Conservation (phyloP, 352 stramenopile species). For the Globisporangium acanthophoron region DNA sequence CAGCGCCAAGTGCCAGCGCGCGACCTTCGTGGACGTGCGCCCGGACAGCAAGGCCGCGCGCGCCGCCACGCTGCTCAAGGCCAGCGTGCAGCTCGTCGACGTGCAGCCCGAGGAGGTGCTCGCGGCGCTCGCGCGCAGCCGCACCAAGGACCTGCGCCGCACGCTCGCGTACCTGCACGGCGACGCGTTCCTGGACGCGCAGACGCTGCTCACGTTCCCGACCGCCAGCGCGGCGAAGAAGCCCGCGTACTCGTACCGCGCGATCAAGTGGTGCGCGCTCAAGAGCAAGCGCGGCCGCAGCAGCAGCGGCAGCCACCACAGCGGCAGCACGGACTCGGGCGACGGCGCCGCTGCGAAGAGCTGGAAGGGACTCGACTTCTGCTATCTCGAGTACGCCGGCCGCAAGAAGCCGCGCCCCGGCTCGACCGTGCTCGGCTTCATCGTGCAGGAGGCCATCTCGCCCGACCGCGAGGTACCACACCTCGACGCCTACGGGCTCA, state of each 20-base stretch:
- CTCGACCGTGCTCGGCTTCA: constrained; percentile 65
- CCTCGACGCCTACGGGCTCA: constrained; percentile 58
- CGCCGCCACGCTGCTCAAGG: constrained; percentile 53
- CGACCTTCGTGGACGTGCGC: constrained; percentile 56
- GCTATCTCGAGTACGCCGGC: constrained; percentile 73
- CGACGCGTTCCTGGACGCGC: constrained; percentile 49
- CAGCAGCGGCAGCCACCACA: not conserved
- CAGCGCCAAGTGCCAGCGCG: constrained; percentile 29
- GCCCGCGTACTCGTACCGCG: constrained; percentile 49
- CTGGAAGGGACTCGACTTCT: constrained; percentile 42
- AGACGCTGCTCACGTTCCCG: constrained; percentile 69
- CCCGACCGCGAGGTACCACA: constrained; percentile 57
- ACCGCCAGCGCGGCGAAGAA: constrained; percentile 34
- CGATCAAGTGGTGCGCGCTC: constrained; percentile 57
- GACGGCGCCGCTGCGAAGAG: not conserved
- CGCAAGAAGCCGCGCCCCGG: constrained; percentile 34
- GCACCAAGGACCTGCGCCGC: constrained; percentile 51
- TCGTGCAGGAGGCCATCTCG: constrained; percentile 66
- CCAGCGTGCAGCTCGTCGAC: constrained; percentile 56
- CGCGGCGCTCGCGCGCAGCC: constrained; percentile 41
- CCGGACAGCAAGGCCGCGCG: constrained; percentile 30
- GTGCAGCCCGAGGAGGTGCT: constrained; percentile 60
- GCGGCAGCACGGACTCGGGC: not conserved
- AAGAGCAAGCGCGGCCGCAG: constrained; percentile 11
- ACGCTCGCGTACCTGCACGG: constrained; percentile 45